Percentiles rank a stretch among this genome's conserved stretches.
Evolutionary conservation across 139 green algal genomes (phyloP).

Genomic region (Chlorella sp.): DNA sequence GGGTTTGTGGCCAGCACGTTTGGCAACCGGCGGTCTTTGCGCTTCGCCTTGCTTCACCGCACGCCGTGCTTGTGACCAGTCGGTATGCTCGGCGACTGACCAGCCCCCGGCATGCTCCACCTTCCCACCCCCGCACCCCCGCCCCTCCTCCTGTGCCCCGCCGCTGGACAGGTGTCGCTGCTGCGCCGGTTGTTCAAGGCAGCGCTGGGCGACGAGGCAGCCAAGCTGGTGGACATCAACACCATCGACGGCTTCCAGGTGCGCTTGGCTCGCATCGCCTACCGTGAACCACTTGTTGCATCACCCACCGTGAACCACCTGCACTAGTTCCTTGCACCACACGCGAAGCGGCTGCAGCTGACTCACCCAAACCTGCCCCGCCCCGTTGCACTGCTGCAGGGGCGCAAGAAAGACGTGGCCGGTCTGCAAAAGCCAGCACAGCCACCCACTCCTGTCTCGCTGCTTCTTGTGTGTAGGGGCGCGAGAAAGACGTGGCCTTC

Average conservation of each 20-base stretch:
- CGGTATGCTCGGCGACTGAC: no score
- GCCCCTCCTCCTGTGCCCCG: neutral
- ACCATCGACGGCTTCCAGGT: constrained; percentile 93
- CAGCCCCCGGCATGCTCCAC: no score
- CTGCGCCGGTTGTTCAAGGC: constrained; percentile 56
- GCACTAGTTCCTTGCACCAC: no score
- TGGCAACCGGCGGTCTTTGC: neutral
- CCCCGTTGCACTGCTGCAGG: neutral
- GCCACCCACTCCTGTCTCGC: neutral
- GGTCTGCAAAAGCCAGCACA: constrained; percentile 84
- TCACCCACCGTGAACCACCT: no score
- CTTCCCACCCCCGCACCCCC: neutral
- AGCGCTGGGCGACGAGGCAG: constrained; percentile 66
- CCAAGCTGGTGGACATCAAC: constrained; percentile 87
- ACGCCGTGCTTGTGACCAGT: no score
- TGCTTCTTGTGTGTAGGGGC: constrained; percentile 45
- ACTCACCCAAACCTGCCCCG: neutral
- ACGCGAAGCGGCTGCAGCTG: no score
- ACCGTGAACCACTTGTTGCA: no score
- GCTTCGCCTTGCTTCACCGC: neutral
- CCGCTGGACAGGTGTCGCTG: constrained; percentile 19
- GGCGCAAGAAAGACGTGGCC: constrained; percentile 72
- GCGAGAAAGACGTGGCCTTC: constrained; percentile 88
- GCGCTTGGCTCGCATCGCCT: no score
- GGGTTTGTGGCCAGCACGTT: no score